Base-by-base conservation (phyloP, 257 asterid species). In the Solanum chaucha region DNA sequence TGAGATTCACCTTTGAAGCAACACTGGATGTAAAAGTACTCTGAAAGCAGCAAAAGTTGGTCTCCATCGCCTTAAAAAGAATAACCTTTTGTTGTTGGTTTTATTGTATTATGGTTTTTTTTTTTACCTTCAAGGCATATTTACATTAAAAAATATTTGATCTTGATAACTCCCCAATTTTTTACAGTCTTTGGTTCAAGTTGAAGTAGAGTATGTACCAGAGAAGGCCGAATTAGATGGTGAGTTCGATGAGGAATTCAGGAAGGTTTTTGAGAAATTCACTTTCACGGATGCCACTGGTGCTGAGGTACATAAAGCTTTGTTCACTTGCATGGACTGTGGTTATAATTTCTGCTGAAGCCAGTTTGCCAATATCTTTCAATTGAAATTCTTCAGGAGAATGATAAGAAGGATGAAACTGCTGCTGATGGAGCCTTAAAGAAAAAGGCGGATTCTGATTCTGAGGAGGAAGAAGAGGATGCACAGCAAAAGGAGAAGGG, bases 181-280 rank as follows among this genome's bases (percentile, higher is more conserved):
- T 81, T 28, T 14, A 59, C 91, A 96, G 99, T 90, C 65, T 59
- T 65, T 90, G 85, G 97, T 89, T 89, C 93, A 73, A 24, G 98
- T 97, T 84, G 99, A 93, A 92, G 90, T 96, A 80, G 99, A 97
- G 91, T 97, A 94, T 92, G 95, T 97, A 14, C 98, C 98, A 44
- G 99, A 97, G 86, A 94, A 90, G 91, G 97, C 95, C 8, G 98
- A 95, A 84, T 88, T 96, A 55, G 94, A 92, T 82, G 99, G 95
- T 38, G 87, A 88, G 72, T 87, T 92, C 85, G 93, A 93, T 87
- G 98, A 96, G 85, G 99, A 95, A 87, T 94, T 96, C 91, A 90
- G 95, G 88, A 96, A 93, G 92, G 91, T 97, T 85, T 96, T 97
- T 38, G 98, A 97, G 94, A 97, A 95, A 92, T 96, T 97, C 92